A percentile compares a stretch with the other conserved stretches of the same genome.
These are phyloP conservation scores for Phycomyces nitens DNA, from an alignment of 192 early-diverging fungal genomes.

Conservation along the genomic window DNA sequence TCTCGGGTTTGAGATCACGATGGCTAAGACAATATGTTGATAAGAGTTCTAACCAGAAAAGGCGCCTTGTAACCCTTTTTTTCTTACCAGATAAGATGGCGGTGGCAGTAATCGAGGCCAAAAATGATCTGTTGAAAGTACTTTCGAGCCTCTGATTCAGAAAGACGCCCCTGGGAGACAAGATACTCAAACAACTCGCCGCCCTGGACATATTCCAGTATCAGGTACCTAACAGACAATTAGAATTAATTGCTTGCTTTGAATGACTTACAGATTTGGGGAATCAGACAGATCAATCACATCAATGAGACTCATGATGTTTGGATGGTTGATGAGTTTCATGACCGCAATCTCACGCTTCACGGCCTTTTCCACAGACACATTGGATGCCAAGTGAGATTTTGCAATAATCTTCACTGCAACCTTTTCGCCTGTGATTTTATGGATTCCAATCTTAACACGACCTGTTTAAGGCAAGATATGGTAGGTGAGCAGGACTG, in stretches of 20 bases:
- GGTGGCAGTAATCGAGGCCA: conserved; percentile 63
- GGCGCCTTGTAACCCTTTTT: no score
- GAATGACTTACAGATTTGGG: conserved; percentile 22
- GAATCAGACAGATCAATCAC: conserved; percentile 44
- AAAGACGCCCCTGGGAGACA: conserved; percentile 53
- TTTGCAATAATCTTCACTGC: conserved; percentile 54
- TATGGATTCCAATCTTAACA: conserved; percentile 49
- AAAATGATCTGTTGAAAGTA: conserved; percentile 76
- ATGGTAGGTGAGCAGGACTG: not conserved
- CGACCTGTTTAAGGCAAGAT: conserved; percentile 28
- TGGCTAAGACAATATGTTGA: conserved; percentile 44
- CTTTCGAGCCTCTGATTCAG: conserved; percentile 56
- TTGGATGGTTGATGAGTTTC: conserved; percentile 51
- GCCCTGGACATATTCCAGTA: conserved; percentile 67
- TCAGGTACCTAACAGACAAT: conserved; percentile 47
- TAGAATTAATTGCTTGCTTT: no score
- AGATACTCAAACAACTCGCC: conserved; percentile 74
- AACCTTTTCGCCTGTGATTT: conserved; percentile 49
- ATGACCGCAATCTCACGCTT: conserved; percentile 55
- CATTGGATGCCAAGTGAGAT: conserved; percentile 39
- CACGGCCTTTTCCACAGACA: conserved; percentile 43
- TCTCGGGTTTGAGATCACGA: conserved; percentile 92
- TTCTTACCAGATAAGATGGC: conserved; percentile 69
- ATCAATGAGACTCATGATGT: conserved; percentile 48
- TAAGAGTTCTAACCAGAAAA: not conserved